Conservation (phyloP, 768 basidiomycete genomes). For the Russula emetica region DNA sequence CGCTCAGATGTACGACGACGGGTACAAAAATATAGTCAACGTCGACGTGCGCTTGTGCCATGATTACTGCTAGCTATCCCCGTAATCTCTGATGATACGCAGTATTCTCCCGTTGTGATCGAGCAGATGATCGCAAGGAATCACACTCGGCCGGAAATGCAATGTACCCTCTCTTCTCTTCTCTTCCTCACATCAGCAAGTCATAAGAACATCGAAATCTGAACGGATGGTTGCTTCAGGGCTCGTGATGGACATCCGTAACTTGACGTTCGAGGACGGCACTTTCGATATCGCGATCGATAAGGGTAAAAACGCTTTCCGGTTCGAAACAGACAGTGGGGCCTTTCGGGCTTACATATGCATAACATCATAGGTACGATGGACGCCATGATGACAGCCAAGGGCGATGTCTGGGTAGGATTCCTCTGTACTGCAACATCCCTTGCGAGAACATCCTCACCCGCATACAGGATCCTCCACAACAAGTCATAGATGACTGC, state of each 20-base stretch:
- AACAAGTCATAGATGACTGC: constrained; percentile 65
- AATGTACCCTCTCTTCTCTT: constrained; percentile 51
- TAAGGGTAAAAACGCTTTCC: constrained; percentile 49
- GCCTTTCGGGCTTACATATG: background rate
- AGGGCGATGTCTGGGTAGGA: constrained; percentile 74
- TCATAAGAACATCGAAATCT: background rate
- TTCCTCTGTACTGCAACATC: background rate
- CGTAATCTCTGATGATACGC: background rate
- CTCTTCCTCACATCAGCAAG: constrained; percentile 24
- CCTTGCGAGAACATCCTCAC: constrained; percentile 4
- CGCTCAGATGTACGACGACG: constrained; percentile 79
- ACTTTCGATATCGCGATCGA: constrained; percentile 80
- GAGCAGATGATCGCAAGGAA: constrained; percentile 66
- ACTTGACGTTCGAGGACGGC: constrained; percentile 53
- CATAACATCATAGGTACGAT: constrained; percentile 54
- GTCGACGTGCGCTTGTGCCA: constrained; percentile 52
- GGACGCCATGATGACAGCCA: constrained; percentile 85
- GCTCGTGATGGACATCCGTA: constrained; percentile 80
- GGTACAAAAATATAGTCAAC: constrained; percentile 76
- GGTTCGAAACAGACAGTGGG: background rate
- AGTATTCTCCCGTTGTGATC: constrained; percentile 76
- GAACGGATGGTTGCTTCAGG: constrained; percentile 41
- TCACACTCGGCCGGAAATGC: constrained; percentile 57
- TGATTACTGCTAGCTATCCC: background rate
- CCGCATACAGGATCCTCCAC: constrained; percentile 61